phyloP scores from a whole-genome alignment of 1,139 yeast species.

The Pichia sp. region DNA sequence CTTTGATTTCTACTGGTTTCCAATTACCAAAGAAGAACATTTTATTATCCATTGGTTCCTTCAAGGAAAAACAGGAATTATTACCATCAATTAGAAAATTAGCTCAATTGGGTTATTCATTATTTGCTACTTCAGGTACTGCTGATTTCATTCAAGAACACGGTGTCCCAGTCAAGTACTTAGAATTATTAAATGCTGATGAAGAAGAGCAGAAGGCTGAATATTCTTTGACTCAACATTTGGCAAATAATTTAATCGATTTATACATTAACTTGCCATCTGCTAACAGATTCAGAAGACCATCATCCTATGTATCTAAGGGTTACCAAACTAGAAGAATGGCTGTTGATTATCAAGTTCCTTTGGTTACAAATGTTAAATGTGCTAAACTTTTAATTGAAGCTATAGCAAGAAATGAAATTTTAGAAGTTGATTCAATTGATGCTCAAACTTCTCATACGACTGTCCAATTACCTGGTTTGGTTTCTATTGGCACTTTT shows the following conservation, averaged over 20 bases:
- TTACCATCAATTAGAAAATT: slow-evolving; percentile 81
- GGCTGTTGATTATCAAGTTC: slow-evolving; percentile 99
- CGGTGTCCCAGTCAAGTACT: slow-evolving; percentile 86
- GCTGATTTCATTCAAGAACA: slow-evolving; percentile 97
- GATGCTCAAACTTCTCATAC: slow-evolving; percentile 91
- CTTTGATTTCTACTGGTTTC: slow-evolving; percentile 92
- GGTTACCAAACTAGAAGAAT: slow-evolving; percentile 98
- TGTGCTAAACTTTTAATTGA: slow-evolving; percentile 93
- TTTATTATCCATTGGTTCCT: slow-evolving; percentile 92
- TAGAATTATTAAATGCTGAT: slow-evolving; percentile 68
- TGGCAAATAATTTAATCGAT: slow-evolving; percentile 95
- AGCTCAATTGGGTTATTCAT: slow-evolving; percentile 75
- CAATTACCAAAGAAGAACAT: slow-evolving; percentile 92
- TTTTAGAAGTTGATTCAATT: slow-evolving; percentile 63
- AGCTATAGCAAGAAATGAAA: slow-evolving; percentile 71
- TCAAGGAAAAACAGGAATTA: slow-evolving; percentile 89
- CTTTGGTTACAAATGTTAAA: slow-evolving; percentile 95
- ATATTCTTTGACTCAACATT: slow-evolving; percentile 90
- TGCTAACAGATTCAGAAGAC: slow-evolving; percentile 95
- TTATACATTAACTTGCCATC: slow-evolving; percentile 95
- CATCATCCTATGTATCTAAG: slow-evolving; percentile 94
- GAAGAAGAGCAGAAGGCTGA: slow-evolving; percentile 81
- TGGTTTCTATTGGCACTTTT: slow-evolving; percentile 75
- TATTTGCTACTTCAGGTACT: slow-evolving; percentile 98
- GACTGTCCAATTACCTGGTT: slow-evolving; percentile 78